Evolutionary conservation across 2,329 filamentous ascomycete species (phyloP).

Genomic region (Calonectria henricotiae): DNA sequence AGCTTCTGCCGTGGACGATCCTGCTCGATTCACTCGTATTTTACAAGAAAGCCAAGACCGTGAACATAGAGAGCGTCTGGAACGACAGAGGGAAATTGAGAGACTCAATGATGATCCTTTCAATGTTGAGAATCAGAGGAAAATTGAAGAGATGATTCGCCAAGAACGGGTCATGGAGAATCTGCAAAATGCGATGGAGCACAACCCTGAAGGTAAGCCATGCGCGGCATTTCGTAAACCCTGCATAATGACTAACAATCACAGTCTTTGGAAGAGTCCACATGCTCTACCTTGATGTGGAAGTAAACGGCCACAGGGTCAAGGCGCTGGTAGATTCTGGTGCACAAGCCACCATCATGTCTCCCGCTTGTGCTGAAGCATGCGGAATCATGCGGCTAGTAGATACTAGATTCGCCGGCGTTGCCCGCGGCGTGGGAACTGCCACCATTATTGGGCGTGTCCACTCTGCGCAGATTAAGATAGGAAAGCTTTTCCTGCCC

Average conservation of each 20-base stretch:
- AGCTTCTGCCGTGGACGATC: slow-evolving; percentile 82
- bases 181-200: slow-evolving; percentile 94
- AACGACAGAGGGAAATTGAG: slow-evolving; percentile 87
- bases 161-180: slow-evolving; percentile 97
- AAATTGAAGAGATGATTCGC: slow-evolving; percentile 97
- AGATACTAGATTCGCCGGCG: slow-evolving; percentile 91
- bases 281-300: slow-evolving; percentile 96
- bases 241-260: slow-evolving; percentile 37
- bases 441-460: slow-evolving; percentile 95
- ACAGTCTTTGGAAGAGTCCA: slow-evolving; percentile 94
- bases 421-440: slow-evolving; percentile 94
- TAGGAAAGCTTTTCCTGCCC: slow-evolving; percentile 88
- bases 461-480: slow-evolving; percentile 94
- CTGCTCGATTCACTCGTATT: slow-evolving; percentile 82
- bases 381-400: slow-evolving; percentile 98
- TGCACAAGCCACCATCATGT: slow-evolving; percentile 99
- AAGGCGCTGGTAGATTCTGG: slow-evolving; percentile 98
- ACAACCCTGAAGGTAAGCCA: slow-evolving; percentile 91
- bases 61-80: slow-evolving; percentile 80
- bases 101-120: slow-evolving; percentile 95
- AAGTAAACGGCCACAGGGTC: slow-evolving; percentile 92
- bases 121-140: slow-evolving; percentile 90
- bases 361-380: slow-evolving; percentile 88
- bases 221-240: neutral
- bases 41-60: slow-evolving; percentile 79